Percentiles rank a stretch among this genome's conserved stretches.
phyloP scores from a whole-genome alignment of 2,329 filamentous ascomycete genomes.

The Scedosporium minutisporum region DNA sequence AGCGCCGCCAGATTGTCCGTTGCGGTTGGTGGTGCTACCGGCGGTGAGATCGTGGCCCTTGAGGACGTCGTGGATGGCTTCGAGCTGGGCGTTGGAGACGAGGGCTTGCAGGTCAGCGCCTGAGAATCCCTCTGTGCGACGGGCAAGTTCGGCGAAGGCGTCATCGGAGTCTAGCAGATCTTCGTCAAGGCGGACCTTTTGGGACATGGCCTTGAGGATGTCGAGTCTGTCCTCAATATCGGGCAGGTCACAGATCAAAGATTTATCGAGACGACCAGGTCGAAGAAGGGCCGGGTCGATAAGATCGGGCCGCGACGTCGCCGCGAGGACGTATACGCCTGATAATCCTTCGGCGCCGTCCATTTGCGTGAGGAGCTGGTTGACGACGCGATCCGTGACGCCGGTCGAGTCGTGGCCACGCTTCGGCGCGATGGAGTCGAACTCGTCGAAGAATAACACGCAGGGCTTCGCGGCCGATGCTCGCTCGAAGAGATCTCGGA shows the following conservation, averaged over 20 bases:
- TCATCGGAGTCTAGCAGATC: constrained; percentile 49
- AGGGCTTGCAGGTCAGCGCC: constrained; percentile 92
- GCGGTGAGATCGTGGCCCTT: constrained; percentile 40
- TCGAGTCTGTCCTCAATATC: constrained; percentile 71
- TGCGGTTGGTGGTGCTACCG: constrained; percentile 22
- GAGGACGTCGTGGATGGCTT: constrained; percentile 91
- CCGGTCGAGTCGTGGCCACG: constrained; percentile 94
- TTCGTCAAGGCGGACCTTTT: constrained; percentile 64
- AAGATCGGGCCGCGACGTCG: constrained; percentile 84
- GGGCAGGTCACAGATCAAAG: constrained; percentile 83
- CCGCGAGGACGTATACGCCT: constrained; percentile 92
- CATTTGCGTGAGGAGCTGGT: constrained; percentile 97
- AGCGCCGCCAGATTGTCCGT: constrained; percentile 9
- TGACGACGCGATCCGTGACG: constrained; percentile 97
- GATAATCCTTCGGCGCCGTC: constrained; percentile 92
- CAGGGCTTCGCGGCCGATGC: constrained; percentile 86
- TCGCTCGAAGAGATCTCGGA: constrained; percentile 88
- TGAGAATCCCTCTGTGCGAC: constrained; percentile 77
- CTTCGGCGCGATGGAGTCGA: constrained; percentile 95
- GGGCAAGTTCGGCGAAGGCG: constrained; percentile 63
- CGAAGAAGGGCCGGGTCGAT: constrained; percentile 90
- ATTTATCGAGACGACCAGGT: constrained; percentile 89
- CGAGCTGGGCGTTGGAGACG: constrained; percentile 91
- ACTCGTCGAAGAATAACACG: constrained; percentile 97
- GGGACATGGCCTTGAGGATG: constrained; percentile 75